These are phyloP conservation scores for Fusarium sp. DNA, from an alignment of 2,329 filamentous ascomycete genomes.

Conservation along the genomic window DNA sequence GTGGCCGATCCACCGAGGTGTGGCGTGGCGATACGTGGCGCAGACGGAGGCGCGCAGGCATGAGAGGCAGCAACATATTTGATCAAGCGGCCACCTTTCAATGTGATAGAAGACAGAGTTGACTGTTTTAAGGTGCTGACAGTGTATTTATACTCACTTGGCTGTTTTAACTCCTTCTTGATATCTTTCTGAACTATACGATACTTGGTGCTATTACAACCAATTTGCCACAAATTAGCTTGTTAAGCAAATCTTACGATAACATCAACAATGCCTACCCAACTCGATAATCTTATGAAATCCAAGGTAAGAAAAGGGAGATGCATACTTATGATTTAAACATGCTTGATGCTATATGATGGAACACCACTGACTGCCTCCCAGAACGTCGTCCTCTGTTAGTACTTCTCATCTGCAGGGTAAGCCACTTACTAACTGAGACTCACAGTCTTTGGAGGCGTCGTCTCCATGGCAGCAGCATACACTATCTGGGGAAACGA, in stretches of 20 bases:
- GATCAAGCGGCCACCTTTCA: constrained; percentile 47
- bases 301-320: constrained; percentile 39
- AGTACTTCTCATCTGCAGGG: constrained; percentile 40
- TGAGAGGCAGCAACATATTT: constrained; percentile 14
- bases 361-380: constrained; percentile 7
- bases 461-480: constrained; percentile 60
- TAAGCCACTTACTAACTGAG: constrained; percentile 32
- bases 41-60: constrained; percentile 15
- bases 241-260: neutral
- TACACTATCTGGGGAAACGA: constrained; percentile 85
- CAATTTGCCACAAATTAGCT: neutral
- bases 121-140: neutral
- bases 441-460: constrained; percentile 32
- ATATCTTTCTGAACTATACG: neutral
- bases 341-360: too few relatives aligned
- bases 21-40: constrained; percentile 37
- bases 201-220: neutral
- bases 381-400: constrained; percentile 79
- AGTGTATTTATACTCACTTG: rapidly evolving
- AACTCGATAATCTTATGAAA: constrained; percentile 44
- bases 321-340: rapidly evolving
- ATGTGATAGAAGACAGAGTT: neutral
- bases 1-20: constrained; percentile 44
- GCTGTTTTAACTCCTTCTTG: neutral
- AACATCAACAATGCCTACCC: constrained; percentile 39